These are phyloP conservation scores for Geranium incanum DNA, from an alignment of 441 rosid species.

Conservation along the genomic window DNA sequence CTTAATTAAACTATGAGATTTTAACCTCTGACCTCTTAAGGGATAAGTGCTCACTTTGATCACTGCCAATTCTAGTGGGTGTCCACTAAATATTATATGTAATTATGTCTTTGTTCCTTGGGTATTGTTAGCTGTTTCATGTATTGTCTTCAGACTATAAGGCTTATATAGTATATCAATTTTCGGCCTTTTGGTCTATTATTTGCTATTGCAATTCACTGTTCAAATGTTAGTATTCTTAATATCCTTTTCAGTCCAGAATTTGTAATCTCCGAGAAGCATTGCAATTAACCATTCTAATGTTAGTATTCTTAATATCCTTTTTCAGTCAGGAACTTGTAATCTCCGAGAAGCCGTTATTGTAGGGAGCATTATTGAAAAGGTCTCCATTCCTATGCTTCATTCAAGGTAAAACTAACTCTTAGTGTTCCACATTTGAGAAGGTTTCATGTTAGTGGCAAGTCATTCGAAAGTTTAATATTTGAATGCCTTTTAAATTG, in stretches of 20 bases:
- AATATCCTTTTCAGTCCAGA: too few relatives aligned
- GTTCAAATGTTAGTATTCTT: too few relatives aligned
- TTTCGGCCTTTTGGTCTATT: not conserved
- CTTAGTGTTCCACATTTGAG: not conserved
- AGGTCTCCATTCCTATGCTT: constrained; percentile 71
- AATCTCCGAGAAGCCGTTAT: constrained; percentile 85
- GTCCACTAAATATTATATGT: not conserved
- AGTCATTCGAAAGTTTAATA: not conserved
- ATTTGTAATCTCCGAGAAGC: not conserved
- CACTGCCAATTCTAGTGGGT: too few relatives aligned
- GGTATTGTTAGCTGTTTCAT: not conserved
- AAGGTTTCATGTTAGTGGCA: not conserved
- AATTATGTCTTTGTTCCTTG: not conserved
- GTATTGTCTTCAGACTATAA: not conserved
- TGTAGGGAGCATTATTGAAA: constrained; percentile 74
- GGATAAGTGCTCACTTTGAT: too few relatives aligned
- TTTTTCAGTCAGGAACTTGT: constrained; percentile 82
- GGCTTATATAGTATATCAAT: not conserved
- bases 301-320: not conserved
- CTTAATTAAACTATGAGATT: too few relatives aligned
- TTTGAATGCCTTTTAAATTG: not conserved
- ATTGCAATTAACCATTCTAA: not conserved
- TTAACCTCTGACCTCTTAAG: too few relatives aligned
- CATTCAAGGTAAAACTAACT: constrained; percentile 51
- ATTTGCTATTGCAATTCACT: too few relatives aligned